Percentiles rank a stretch among this genome's conserved stretches.
phyloP scores from a whole-genome alignment of 305 asterid genomes.

The Withania somnifera region DNA sequence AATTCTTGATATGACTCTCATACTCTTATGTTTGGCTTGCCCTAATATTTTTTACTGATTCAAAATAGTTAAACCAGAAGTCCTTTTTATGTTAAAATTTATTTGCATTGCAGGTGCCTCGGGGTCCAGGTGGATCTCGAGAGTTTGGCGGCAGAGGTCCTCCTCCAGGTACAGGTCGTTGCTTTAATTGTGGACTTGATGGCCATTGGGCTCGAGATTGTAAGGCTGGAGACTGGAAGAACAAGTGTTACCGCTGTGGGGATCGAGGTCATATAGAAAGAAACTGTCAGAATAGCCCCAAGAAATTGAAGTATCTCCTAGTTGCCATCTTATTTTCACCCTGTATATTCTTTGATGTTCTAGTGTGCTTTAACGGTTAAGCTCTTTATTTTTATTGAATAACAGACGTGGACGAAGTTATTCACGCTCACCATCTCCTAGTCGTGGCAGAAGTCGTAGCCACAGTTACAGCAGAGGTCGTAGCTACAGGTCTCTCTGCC shows the following conservation, averaged over 20 bases:
- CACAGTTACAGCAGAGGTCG: conserved; percentile 52
- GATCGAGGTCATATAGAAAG: conserved; percentile 65
- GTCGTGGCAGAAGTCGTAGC: conserved; percentile 42
- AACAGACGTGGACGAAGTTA: conserved; percentile 38
- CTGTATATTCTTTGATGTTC: background rate
- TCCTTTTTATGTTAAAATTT: background rate
- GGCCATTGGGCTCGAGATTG: conserved; percentile 87
- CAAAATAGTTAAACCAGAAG: background rate
- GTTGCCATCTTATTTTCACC: background rate
- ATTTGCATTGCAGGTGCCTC: conserved; percentile 36
- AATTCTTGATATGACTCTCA: background rate
- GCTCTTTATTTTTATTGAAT: background rate
- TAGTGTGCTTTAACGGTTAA: background rate
- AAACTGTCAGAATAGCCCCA: conserved; percentile 54
- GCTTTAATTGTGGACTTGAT: conserved; percentile 70
- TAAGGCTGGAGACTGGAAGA: conserved; percentile 74
- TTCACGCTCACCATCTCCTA: conserved; percentile 65
- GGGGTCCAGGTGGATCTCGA: conserved; percentile 62
- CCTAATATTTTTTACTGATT: background rate
- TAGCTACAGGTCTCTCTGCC: conserved; percentile 51
- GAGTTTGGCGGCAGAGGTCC: conserved; percentile 55
- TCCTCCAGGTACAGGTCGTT: conserved; percentile 64
- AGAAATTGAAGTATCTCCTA: conserved; percentile 33
- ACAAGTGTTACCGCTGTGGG: conserved; percentile 73
- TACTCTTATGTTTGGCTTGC: background rate